phyloP scores from a whole-genome alignment of 805 yeast species.

The Yamadazyma nakazawae region DNA sequence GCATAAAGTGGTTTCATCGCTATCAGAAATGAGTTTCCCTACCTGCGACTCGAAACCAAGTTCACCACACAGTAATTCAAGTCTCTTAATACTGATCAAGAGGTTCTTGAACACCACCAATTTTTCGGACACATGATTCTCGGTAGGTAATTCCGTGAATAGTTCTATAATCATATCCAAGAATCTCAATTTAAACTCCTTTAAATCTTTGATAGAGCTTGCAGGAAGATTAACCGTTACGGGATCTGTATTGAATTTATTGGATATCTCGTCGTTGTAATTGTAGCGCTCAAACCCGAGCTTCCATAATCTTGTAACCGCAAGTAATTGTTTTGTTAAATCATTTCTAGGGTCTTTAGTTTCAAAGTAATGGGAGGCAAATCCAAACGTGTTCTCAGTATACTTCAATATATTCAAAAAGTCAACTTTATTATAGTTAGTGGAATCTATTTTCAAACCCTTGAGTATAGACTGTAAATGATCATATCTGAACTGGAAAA shows the following conservation, averaged over 20 bases:
- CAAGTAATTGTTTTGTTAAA: conserved; percentile 3
- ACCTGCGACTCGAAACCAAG: conserved; percentile 16
- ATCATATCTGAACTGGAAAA: conserved; percentile 22
- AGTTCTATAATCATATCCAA: not conserved
- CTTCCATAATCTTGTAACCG: conserved; percentile 25
- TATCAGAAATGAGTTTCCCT: conserved; percentile 9
- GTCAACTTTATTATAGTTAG: conserved; percentile 15
- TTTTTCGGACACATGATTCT: not conserved
- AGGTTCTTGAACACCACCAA: conserved; percentile 24
- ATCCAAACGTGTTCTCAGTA: conserved; percentile 32
- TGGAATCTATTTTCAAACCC: not conserved
- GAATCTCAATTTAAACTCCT: conserved; percentile 7
- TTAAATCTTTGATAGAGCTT: conserved; percentile 8
- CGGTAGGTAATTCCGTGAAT: not conserved
- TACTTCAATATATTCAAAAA: conserved; percentile 29
- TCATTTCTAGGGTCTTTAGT: conserved; percentile 7
- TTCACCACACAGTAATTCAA: conserved; percentile 17
- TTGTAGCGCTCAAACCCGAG: not conserved
- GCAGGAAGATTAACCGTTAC: conserved; percentile 5
- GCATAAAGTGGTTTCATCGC: conserved; percentile 5
- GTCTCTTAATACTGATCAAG: conserved; percentile 21
- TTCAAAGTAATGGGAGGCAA: conserved; percentile 23
- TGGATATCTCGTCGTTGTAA: not conserved
- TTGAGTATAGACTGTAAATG: conserved; percentile 14
- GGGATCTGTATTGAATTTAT: conserved; percentile 6